These are phyloP conservation scores for Ziziphus jujuba DNA, from an alignment of 306 rosid genomes.

Conservation along the genomic window DNA sequence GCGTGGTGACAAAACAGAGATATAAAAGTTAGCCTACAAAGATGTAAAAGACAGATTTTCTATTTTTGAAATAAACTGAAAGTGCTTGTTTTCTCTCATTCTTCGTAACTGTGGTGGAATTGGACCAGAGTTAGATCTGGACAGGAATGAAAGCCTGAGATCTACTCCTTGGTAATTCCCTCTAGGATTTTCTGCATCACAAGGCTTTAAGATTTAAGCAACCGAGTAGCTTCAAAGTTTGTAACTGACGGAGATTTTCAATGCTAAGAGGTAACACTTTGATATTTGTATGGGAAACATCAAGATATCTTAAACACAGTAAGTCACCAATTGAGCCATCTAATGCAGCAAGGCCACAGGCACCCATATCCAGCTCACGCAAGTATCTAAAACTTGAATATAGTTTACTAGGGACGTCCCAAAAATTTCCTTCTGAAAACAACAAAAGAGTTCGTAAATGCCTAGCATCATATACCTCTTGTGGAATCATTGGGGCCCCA, in stretches of 20 bases:
- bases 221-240: not conserved
- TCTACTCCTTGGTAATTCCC: no score
- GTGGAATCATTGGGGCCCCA: not conserved
- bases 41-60: no score
- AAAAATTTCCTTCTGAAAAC: not conserved
- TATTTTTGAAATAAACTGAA: no score
- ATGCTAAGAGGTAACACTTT: not conserved
- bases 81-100: no score
- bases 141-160: no score
- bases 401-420: not conserved
- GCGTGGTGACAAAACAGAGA: no score
- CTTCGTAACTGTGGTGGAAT: no score
- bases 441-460: conserved; percentile 4
- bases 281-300: not conserved
- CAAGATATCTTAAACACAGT: conserved; percentile 18
- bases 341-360: not conserved
- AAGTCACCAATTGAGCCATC: not conserved
- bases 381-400: not conserved
- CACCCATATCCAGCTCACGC: conserved; percentile 7
- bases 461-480: not conserved
- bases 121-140: no score
- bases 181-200: no score
- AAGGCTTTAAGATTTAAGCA: fast-evolving
- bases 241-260: not conserved
- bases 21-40: no score